Conservation (phyloP, 768 basidiomycete genomes). For the Daedalea quercina region DNA sequence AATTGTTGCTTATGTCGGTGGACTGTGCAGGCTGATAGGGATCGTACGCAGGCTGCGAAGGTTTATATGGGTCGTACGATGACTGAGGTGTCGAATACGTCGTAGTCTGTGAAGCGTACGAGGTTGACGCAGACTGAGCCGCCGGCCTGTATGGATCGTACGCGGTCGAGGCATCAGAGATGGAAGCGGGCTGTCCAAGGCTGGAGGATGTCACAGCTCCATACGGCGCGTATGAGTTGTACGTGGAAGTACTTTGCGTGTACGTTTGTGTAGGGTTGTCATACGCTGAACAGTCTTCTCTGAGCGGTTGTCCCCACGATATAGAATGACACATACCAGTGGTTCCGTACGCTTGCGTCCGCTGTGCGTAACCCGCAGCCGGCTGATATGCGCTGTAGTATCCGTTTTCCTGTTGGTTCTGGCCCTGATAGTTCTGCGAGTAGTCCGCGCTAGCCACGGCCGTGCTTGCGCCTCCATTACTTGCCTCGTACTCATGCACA, state of each 20-base stretch:
- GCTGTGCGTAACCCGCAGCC: neutral
- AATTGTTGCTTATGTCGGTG: neutral
- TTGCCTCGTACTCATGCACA: neutral
- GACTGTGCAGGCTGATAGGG: slow-evolving; percentile 22
- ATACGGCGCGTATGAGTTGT: neutral
- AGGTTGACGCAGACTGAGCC: slow-evolving; percentile 1
- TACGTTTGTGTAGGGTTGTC: neutral
- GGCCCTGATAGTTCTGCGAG: neutral
- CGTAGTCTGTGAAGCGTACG: slow-evolving; percentile 19
- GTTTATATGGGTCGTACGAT: slow-evolving; percentile 13
- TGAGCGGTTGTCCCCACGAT: neutral
- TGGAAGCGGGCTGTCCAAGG: neutral
- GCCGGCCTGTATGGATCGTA: slow-evolving; percentile 24
- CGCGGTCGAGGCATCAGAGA: neutral
- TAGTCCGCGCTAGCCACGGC: neutral
- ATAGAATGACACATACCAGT: neutral
- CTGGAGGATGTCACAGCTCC: neutral
- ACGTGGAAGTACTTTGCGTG: neutral
- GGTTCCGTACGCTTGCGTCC: neutral
- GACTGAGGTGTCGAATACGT: slow-evolving; percentile 14
- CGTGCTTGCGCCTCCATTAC: neutral
- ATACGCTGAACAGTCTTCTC: neutral
- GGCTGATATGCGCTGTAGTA: neutral
- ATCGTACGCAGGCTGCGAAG: slow-evolving; percentile 5
- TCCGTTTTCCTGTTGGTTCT: neutral